Evolutionary conservation across 1,284 basidiomycete species (phyloP).

Genomic region (Cystobasidiaceae sp.): DNA sequence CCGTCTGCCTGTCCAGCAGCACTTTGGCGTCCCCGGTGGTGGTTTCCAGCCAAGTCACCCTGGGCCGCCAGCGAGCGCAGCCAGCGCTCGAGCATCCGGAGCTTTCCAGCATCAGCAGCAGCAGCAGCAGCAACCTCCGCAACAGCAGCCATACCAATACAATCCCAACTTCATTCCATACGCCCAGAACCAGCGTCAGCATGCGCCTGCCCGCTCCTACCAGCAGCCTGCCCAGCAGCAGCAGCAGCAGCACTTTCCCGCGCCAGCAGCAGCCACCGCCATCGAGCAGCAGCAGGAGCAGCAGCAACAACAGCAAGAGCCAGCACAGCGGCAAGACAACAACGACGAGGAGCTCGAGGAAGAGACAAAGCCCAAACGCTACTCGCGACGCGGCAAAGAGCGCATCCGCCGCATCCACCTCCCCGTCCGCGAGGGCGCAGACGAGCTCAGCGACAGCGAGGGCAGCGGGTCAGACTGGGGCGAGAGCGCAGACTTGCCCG

Average conservation of each 20-base stretch:
- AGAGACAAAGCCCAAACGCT: not conserved
- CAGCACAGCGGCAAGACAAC: not conserved
- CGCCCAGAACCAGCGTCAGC: too few relatives aligned
- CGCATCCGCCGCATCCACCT: constrained; percentile 23
- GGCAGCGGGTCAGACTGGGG: constrained; percentile 25
- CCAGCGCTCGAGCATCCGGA: not conserved
- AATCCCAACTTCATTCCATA: too few relatives aligned
- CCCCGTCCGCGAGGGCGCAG: constrained; percentile 27
- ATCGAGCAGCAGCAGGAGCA: not conserved
- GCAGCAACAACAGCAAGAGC: not conserved
- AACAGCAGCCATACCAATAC: not conserved
- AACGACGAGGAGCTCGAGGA: not conserved
- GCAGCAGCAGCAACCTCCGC: not conserved
- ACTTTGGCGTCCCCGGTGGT: too few relatives aligned
- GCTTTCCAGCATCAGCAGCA: not conserved
- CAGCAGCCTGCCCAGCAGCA: too few relatives aligned
- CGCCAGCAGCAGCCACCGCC: not conserved
- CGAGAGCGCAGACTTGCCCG: constrained; percentile 2
- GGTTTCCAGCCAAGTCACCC: too few relatives aligned
- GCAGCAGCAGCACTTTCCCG: too few relatives aligned
- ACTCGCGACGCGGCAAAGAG: constrained; percentile 1
- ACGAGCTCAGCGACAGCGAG: constrained; percentile 25
- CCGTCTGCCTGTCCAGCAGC: too few relatives aligned
- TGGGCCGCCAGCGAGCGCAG: not conserved
- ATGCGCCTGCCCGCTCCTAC: too few relatives aligned